These are phyloP conservation scores for Botrytis aclada DNA, from an alignment of 2,329 filamentous ascomycete species.

Conservation along the genomic window DNA sequence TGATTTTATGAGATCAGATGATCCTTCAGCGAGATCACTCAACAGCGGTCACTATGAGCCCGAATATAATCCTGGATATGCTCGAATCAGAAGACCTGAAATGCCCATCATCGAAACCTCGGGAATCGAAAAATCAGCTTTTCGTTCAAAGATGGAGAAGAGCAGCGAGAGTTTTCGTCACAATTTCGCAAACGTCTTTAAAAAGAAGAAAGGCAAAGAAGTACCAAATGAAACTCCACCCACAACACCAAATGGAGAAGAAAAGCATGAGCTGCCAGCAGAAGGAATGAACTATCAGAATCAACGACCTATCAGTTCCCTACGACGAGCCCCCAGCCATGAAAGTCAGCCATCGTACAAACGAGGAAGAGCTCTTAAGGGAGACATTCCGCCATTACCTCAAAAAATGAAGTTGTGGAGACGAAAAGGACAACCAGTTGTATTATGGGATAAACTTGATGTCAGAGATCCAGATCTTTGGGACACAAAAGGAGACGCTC, in stretches of 20 bases:
- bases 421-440: background rate
- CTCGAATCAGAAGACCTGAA: conserved; percentile 16
- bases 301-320: background rate
- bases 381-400: background rate
- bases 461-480: conserved; percentile 38
- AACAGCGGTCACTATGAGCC: background rate
- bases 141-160: conserved; percentile 16
- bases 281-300: background rate
- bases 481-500: conserved; percentile 59
- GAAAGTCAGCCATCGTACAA: background rate
- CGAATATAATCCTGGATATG: conserved; percentile 8
- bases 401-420: conserved; percentile 9
- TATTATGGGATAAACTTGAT: conserved; percentile 8
- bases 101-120: conserved; percentile 16
- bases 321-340: background rate
- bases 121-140: conserved; percentile 16
- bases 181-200: conserved; percentile 14
- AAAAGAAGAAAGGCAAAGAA: conserved; percentile 19
- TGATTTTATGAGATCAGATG: conserved; percentile 8
- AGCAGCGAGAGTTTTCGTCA: conserved; percentile 16
- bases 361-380: background rate
- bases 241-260: background rate
- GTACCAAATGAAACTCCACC: background rate
- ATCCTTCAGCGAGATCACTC: background rate
- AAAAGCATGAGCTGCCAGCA: background rate